Evolutionary conservation across 176 grass and related monocot species (phyloP).

Genomic region (Aechmea fasciata): DNA sequence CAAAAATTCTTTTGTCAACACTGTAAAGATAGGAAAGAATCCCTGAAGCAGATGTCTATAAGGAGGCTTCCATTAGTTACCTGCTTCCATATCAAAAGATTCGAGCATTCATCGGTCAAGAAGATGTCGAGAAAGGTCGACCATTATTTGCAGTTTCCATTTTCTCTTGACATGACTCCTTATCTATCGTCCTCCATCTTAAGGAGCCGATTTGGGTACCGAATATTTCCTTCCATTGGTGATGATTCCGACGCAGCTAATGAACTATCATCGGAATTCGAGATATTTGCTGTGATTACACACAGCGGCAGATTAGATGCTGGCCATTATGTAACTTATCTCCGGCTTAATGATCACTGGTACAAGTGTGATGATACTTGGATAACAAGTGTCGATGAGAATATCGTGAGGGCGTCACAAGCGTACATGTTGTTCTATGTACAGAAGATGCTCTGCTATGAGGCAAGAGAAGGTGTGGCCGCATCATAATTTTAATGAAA

Average conservation of each 20-base stretch:
- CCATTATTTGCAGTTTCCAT: constrained; percentile 82
- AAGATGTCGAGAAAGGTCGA: constrained; percentile 86
- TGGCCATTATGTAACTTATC: constrained; percentile 88
- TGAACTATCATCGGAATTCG: constrained; percentile 62
- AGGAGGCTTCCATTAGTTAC: constrained; percentile 86
- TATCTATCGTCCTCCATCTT: constrained; percentile 87
- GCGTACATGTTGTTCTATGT: constrained; percentile 99
- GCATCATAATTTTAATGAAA: constrained; percentile 16
- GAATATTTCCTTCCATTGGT: constrained; percentile 60
- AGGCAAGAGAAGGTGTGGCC: constrained; percentile 51
- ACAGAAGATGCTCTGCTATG: constrained; percentile 84
- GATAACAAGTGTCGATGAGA: constrained; percentile 81
- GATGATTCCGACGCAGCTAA: constrained; percentile 48
- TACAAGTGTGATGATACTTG: constrained; percentile 98
- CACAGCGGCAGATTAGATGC: constrained; percentile 83
- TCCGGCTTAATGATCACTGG: constrained; percentile 74
- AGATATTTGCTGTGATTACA: constrained; percentile 84
- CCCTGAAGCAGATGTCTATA: constrained; percentile 98
- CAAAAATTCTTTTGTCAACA: constrained; percentile 93
- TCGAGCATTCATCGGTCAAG: constrained; percentile 75
- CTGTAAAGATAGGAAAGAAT: constrained; percentile 85
- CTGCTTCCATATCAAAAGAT: constrained; percentile 92
- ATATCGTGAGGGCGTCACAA: constrained; percentile 62
- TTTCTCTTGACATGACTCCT: constrained; percentile 80
- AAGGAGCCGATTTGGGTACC: constrained; percentile 72